Conservation (phyloP, 1,139 yeast species). For the Hemisphaericaspora subhashii region DNA sequence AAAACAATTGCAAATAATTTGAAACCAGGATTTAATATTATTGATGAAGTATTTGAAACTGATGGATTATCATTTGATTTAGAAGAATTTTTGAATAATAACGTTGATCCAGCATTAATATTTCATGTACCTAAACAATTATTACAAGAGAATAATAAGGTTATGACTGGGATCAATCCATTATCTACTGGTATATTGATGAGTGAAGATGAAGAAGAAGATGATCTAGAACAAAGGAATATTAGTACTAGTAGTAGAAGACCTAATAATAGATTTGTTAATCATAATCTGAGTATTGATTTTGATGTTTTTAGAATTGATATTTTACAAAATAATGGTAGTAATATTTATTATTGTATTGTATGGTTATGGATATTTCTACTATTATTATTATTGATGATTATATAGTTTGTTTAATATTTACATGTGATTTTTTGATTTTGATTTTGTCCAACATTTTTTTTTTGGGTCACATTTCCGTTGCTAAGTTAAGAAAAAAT, state of each 20-base stretch:
- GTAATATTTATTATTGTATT: not conserved
- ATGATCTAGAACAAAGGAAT: too few species aligned
- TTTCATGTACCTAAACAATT: not conserved
- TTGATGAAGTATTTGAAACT: not conserved
- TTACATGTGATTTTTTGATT: too few species aligned
- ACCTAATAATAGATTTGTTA: slow-evolving; percentile 1
- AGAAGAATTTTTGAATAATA: not conserved
- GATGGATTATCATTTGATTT: not conserved
- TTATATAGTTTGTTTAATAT: not conserved
- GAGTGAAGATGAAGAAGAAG: too few species aligned
- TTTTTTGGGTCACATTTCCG: too few species aligned
- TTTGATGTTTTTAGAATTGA: slow-evolving; percentile 7
- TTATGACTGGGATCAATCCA: too few species aligned
- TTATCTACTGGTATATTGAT: too few species aligned
- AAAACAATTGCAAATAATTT: too few species aligned
- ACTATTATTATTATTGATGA: not conserved
- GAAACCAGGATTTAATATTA: slow-evolving; percentile 1
- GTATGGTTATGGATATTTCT: not conserved
- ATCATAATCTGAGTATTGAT: slow-evolving; percentile 5
- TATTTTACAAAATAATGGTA: slow-evolving; percentile 1
- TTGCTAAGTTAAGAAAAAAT: too few species aligned
- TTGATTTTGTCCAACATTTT: not conserved
- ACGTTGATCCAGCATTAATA: not conserved
- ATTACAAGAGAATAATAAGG: too few species aligned
- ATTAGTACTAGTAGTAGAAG: not conserved